Conservation (phyloP, 371 early-diverging fungal genomes). For the Mucor saturninus region DNA sequence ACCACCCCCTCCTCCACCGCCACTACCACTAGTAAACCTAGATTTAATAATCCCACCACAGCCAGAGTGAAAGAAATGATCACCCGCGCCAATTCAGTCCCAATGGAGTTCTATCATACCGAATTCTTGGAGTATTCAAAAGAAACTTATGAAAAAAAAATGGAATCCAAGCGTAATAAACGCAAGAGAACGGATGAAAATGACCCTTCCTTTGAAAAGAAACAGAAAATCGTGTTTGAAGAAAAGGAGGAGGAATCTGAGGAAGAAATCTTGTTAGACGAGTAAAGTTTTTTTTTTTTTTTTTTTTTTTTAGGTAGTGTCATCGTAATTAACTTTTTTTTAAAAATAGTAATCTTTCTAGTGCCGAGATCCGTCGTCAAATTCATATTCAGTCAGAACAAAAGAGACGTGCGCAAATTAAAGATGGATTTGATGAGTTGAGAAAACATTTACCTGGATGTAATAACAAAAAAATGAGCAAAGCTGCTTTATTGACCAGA, state of each 20-base stretch:
- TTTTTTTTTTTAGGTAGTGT: neutral
- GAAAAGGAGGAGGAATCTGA: constrained; percentile 20
- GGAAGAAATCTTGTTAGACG: constrained; percentile 33
- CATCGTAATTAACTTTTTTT: neutral
- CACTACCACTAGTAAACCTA: constrained; percentile 2
- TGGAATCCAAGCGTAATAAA: constrained; percentile 48
- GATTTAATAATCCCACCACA: constrained; percentile 38
- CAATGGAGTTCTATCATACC: constrained; percentile 56
- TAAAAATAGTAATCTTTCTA: constrained; percentile 4
- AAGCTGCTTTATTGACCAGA: constrained; percentile 59
- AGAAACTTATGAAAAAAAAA: constrained; percentile 52
- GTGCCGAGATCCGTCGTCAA: constrained; percentile 52
- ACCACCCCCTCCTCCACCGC: constrained; percentile 35
- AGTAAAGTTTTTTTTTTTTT: constrained; percentile 18
- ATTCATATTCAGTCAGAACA: constrained; percentile 62
- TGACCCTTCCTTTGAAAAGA: constrained; percentile 16
- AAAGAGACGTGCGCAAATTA: constrained; percentile 57
- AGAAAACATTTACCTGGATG: constrained; percentile 57
- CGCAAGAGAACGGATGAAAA: constrained; percentile 36
- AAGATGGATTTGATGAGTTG: constrained; percentile 59
- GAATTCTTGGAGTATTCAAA: constrained; percentile 57
- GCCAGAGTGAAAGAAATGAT: constrained; percentile 57
- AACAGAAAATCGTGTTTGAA: constrained; percentile 19
- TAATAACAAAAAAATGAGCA: constrained; percentile 61
- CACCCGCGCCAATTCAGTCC: constrained; percentile 51